These are phyloP conservation scores for Cutaneotrichosporon sp. DNA, from an alignment of 1,284 basidiomycete species.

Conservation along the genomic window DNA sequence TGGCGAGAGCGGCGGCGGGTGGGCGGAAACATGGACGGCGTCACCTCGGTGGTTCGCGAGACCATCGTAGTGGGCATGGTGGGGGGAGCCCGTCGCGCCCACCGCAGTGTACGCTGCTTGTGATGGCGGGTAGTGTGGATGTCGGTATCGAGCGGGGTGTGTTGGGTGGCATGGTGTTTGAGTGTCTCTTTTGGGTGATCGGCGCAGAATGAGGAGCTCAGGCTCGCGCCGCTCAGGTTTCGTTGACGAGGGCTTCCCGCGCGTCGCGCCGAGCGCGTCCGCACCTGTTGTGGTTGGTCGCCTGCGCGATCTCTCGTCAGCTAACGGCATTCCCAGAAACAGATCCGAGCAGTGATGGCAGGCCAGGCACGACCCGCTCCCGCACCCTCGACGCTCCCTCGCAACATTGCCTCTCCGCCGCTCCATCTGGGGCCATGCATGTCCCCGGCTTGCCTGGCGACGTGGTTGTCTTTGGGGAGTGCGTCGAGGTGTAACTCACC, in stretches of 20 bases:
- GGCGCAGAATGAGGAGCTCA: not conserved
- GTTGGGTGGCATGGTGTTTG: not conserved
- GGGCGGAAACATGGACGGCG: not conserved
- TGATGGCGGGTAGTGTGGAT: not conserved
- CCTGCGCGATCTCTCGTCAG: not conserved
- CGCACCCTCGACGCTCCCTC: not conserved
- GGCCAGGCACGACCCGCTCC: conserved; percentile 4
- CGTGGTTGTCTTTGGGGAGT: not conserved
- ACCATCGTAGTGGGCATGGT: not conserved
- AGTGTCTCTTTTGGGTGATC: not conserved
- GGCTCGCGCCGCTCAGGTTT: not conserved
- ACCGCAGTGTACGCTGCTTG: not conserved
- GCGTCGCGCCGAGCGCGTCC: not conserved
- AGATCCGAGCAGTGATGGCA: not conserved
- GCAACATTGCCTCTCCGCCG: not conserved
- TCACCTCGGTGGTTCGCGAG: not conserved
- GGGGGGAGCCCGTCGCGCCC: not conserved
- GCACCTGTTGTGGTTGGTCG: not conserved
- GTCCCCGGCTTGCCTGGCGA: not conserved
- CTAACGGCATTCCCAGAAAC: conserved; percentile 1
- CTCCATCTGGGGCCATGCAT: not conserved
- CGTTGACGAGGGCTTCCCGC: not conserved
- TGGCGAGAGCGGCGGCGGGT: no score
- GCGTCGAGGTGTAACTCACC: not conserved
- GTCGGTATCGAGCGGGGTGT: not conserved